A percentile compares a stretch with the other conserved stretches of the same genome.
phyloP scores from a whole-genome alignment of 192 early-diverging fungal species.

The Umbelopsis sp. region DNA sequence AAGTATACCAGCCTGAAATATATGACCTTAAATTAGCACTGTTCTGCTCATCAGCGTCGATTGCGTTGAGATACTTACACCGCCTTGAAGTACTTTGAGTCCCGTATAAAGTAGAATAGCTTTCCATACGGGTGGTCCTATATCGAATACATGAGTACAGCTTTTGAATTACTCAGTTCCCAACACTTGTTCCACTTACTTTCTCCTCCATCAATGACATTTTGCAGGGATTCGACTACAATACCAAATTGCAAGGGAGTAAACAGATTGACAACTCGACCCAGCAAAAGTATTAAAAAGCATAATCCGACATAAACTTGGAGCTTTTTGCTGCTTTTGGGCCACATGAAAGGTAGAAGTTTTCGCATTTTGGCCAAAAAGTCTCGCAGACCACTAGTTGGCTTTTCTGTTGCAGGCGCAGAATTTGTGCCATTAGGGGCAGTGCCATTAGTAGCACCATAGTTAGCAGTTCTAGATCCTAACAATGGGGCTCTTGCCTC shows the following conservation, averaged over 20 bases:
- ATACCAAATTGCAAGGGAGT: conserved; percentile 83
- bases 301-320: conserved; percentile 72
- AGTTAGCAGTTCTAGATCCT: conserved; percentile 20
- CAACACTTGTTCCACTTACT: not conserved
- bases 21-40: conserved; percentile 30
- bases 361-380: conserved; percentile 59
- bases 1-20: conserved; percentile 58
- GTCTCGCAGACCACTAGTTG: conserved; percentile 42
- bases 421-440: conserved; percentile 25
- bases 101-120: conserved; percentile 63
- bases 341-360: conserved; percentile 86
- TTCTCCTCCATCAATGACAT: conserved; percentile 10
- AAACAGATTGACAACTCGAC: conserved; percentile 78
- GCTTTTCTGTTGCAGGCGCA: conserved; percentile 22
- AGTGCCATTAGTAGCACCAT: conserved; percentile 19
- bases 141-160: conserved; percentile 37
- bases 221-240: conserved; percentile 62
- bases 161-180: not conserved
- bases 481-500: conserved; percentile 32
- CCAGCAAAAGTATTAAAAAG: conserved; percentile 63
- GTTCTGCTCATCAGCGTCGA: not conserved
- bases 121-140: conserved; percentile 29
- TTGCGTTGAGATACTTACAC: conserved; percentile 36
- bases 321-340: conserved; percentile 57
- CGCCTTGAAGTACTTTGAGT: conserved; percentile 76